These are phyloP conservation scores for Nemophila menziesii DNA, from an alignment of 257 asterid species.

Conservation along the genomic window DNA sequence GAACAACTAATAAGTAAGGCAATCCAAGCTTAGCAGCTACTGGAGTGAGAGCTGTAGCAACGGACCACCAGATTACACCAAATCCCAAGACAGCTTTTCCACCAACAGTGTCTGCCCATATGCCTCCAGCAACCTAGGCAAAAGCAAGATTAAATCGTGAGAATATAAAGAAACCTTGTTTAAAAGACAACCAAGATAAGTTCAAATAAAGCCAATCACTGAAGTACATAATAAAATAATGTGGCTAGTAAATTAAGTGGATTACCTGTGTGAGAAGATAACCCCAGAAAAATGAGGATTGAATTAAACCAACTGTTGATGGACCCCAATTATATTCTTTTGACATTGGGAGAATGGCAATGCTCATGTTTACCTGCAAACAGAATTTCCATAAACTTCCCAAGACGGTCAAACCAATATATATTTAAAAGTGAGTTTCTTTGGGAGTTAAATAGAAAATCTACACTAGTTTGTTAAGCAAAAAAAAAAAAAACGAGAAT, in stretches of 20 bases:
- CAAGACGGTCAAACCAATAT: too few species aligned
- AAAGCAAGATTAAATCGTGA: not conserved
- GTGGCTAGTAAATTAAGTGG: not conserved
- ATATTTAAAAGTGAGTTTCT: too few species aligned
- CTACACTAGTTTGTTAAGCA: too few species aligned
- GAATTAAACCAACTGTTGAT: slow-evolving; percentile 78
- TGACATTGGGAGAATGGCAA: slow-evolving; percentile 92
- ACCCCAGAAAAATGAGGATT: slow-evolving; percentile 91
- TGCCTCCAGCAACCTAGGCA: slow-evolving; percentile 82
- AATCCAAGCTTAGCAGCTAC: slow-evolving; percentile 74
- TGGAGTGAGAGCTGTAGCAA: slow-evolving; percentile 74
- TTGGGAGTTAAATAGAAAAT: too few species aligned
- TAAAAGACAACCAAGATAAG: not conserved
- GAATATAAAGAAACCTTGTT: not conserved
- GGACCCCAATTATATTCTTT: slow-evolving; percentile 71
- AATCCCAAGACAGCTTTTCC: slow-evolving; percentile 80
- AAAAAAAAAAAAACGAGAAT: too few species aligned
- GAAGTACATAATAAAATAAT: not conserved
- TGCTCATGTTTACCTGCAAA: slow-evolving; percentile 89
- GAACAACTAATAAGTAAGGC: slow-evolving; percentile 74
- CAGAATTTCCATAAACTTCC: slow-evolving; percentile 14
- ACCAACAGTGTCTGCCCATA: slow-evolving; percentile 94
- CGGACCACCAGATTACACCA: slow-evolving; percentile 96
- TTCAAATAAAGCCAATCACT: not conserved
- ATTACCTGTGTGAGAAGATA: slow-evolving; percentile 90